Base-by-base conservation (phyloP, 768 basidiomycete species). In the Exidia glandulosa region DNA sequence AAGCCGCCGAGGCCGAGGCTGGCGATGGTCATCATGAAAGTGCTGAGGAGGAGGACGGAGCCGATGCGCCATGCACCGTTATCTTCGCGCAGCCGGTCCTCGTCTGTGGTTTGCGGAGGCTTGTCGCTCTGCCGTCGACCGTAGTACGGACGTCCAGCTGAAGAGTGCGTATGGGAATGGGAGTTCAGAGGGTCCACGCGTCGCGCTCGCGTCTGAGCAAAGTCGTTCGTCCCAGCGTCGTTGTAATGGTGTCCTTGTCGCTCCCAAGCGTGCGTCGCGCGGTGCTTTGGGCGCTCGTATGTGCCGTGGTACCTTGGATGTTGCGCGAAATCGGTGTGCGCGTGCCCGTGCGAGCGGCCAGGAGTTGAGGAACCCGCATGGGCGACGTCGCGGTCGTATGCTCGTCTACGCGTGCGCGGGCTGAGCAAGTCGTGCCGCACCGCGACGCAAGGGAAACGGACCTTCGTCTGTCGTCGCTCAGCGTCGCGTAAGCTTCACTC, bases 391-490 rank as follows among this genome's bases (percentile, higher is more conserved):
- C 41, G 41, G 19, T 45, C 41, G 41, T 45, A 45, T 10, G 41
- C 41, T 23, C 41, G 41, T 45, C 41, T 45, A 23, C 9, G 41
- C 12, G 19, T 14, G 7, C 12, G 41, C 41, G 41, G 41, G 10
- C 19, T 10, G 41, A 12, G 12, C 19, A 45, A 1, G 13, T 10
- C 32, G 5, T 2, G n/a, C 29, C n/a, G 29, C 12, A 47, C 12
- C 16, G 29, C 30, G 45, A 5, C 32, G 14, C 36, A 29, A 56
- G 32, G 7, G 30, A 7, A 4, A 59, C 73, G 47, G 56, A 76
- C 79, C 78, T 72, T 65, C 74, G 73, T 52, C 78, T 68, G 58
- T 79, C 77, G 55, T 80, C 73, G 6, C 76, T 74, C 7, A 80
- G 68, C 23, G 79, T 62, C 1, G 74, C 67, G 50, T 79, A 81